Percentiles rank a stretch among this genome's conserved stretches.
Evolutionary conservation across 2,329 filamentous ascomycete genomes (phyloP).

Genomic region (Penicillium sclerotiorum): DNA sequence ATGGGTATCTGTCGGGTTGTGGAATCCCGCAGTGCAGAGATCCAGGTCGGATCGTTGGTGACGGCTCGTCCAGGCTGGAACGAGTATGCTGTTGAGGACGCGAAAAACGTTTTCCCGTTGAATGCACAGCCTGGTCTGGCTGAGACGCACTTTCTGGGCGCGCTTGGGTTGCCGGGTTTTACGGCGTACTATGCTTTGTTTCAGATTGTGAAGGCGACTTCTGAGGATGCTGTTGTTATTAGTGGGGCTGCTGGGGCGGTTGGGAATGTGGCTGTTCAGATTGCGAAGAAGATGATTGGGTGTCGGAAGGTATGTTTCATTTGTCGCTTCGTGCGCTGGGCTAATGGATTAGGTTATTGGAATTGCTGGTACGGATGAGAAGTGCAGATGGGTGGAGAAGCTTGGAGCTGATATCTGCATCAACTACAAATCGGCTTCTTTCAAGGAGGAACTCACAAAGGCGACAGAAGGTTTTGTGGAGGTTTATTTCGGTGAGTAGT

Average conservation of each 20-base stretch:
- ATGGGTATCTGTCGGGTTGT: constrained; percentile 42
- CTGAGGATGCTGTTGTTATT: constrained; percentile 49
- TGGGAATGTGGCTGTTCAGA: constrained; percentile 55
- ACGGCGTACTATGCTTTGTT: constrained; percentile 54
- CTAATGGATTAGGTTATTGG: constrained; percentile 48
- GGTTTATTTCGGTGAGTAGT: constrained; percentile 1
- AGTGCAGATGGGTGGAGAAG: constrained; percentile 56
- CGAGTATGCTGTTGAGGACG: constrained; percentile 46
- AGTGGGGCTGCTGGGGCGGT: constrained; percentile 54
- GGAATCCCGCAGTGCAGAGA: constrained; percentile 34
- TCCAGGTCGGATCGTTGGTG: constrained; percentile 41
- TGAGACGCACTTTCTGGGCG: constrained; percentile 49
- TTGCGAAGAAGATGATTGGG: constrained; percentile 49
- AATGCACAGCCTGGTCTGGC: constrained; percentile 38
- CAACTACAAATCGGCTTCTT: constrained; percentile 53
- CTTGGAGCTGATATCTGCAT: constrained; percentile 58
- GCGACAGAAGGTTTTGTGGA: constrained; percentile 7
- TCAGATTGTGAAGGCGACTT: constrained; percentile 41
- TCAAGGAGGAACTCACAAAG: constrained; percentile 6
- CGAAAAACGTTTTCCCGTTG: constrained; percentile 32
- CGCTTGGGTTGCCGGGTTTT: constrained; percentile 35
- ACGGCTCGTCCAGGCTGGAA: constrained; percentile 39
- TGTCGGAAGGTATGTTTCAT: constrained; percentile 13
- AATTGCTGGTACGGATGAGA: constrained; percentile 56
- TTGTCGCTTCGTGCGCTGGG: background rate